Conservation (phyloP, 257 asterid genomes). For the Solanum etuberosum region DNA sequence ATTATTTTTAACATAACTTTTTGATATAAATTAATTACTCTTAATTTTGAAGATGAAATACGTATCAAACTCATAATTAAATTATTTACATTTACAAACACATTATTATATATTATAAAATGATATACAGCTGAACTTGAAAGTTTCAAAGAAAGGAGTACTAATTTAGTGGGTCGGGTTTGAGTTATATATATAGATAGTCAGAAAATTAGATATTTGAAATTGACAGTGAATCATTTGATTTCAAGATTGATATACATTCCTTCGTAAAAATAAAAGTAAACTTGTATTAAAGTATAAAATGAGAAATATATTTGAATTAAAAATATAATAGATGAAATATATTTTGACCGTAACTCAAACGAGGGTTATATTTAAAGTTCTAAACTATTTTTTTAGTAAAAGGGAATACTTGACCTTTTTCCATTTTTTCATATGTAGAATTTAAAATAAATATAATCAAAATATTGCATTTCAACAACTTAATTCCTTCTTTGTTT, state of each 20-base stretch:
- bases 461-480: not conserved
- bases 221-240: no score
- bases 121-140: not conserved
- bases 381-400: not conserved
- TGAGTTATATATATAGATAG: no score
- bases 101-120: no score
- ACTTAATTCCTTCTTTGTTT: not conserved
- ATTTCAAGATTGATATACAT: no score
- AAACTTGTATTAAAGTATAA: no score
- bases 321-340: not conserved
- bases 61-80: no score
- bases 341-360: not conserved
- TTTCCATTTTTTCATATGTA: not conserved
- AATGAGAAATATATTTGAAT: no score
- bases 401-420: not conserved
- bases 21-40: no score
- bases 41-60: no score
- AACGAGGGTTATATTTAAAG: not conserved
- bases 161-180: not conserved
- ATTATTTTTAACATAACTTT: no score
- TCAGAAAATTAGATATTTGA: no score
- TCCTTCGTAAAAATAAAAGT: no score
- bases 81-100: not conserved
- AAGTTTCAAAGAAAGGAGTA: not conserved
- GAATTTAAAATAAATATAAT: not conserved